Conservation (phyloP, 371 early-diverging fungal genomes). For the Catenaria anguillulae region DNA sequence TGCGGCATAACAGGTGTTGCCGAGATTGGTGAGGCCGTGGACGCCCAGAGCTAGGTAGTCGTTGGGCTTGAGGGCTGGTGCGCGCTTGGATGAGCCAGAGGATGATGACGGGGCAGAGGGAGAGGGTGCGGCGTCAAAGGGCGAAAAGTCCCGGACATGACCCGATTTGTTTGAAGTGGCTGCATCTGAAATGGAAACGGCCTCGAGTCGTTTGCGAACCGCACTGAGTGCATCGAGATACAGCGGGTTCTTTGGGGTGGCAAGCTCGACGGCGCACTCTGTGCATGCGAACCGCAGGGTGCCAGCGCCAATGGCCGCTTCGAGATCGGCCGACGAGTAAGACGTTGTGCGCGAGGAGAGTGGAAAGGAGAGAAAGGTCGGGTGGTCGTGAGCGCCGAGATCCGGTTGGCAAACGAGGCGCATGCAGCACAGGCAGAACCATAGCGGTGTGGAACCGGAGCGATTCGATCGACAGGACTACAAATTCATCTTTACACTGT, state of each 20-base stretch:
- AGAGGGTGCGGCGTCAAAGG: not conserved
- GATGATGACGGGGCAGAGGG: not conserved
- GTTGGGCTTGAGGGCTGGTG: not conserved
- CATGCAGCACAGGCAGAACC: not conserved
- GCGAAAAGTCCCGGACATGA: not conserved
- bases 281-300: not conserved
- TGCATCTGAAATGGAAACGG: not conserved
- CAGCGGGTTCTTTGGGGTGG: not conserved
- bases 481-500: too few species aligned
- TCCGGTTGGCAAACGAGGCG: not conserved
- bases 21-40: constrained; percentile 59
- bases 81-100: not conserved
- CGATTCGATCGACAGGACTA: too few species aligned
- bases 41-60: constrained; percentile 24
- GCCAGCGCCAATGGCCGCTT: not conserved
- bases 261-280: not conserved
- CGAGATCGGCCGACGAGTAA: not conserved
- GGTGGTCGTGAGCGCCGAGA: not conserved
- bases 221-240: not conserved
- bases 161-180: too few species aligned
- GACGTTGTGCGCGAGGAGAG: not conserved
- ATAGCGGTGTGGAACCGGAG: not conserved
- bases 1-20: constrained; percentile 86
- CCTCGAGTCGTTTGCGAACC: not conserved
- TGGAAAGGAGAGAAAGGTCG: not conserved